phyloP scores from a whole-genome alignment of 1,284 basidiomycete genomes.

The Ceratobasidium sp. region DNA sequence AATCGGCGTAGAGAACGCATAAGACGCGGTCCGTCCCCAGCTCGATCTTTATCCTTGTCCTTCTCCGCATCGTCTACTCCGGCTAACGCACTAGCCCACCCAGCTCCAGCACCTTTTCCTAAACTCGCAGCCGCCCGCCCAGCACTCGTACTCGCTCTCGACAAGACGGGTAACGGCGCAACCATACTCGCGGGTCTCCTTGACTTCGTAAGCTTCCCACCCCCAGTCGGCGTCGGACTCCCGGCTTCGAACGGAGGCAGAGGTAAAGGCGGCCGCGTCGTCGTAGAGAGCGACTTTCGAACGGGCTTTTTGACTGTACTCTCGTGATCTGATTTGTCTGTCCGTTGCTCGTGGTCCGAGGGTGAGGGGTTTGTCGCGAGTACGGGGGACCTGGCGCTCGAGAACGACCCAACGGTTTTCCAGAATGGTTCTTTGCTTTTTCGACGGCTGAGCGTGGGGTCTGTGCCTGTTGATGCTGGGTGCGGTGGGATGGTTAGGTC shows the following conservation, averaged over 20 bases:
- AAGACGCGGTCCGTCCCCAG: not conserved
- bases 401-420: conserved; percentile 35
- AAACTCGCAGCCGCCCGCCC: conserved; percentile 11
- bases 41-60: conserved; percentile 12
- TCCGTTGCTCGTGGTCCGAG: conserved; percentile 1
- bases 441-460: not conserved
- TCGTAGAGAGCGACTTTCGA: conserved; percentile 8
- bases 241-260: conserved; percentile 13
- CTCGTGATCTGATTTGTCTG: conserved; percentile 34
- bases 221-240: conserved; percentile 15
- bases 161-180: not conserved
- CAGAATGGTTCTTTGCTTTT: conserved; percentile 39
- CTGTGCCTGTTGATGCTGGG: not conserved
- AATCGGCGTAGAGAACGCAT: conserved; percentile 16
- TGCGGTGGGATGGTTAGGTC: not conserved
- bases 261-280: conserved; percentile 18
- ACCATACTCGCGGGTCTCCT: conserved; percentile 30
- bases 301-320: conserved; percentile 37
- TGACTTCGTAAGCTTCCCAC: conserved; percentile 6
- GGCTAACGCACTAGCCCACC: conserved; percentile 16
- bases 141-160: not conserved
- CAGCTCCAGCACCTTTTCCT: conserved; percentile 14
- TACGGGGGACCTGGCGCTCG: conserved; percentile 23
- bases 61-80: conserved; percentile 8
- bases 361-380: not conserved